Conservation (phyloP, 2,329 filamentous ascomycete genomes). For the Trichophyton equinum region DNA sequence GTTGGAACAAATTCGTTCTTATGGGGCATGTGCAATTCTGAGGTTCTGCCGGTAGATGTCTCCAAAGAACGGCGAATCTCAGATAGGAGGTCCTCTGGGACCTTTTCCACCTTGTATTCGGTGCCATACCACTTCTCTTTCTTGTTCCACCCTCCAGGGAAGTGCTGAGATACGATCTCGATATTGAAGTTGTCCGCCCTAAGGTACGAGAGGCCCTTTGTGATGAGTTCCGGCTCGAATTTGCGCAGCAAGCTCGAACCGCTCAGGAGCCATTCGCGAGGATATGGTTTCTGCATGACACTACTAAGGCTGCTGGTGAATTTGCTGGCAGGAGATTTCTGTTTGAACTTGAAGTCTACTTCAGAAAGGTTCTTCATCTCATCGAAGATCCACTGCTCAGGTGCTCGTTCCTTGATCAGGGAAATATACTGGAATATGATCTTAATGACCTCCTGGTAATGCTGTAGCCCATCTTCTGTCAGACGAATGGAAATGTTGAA, state of each 20-base stretch:
- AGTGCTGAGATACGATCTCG: constrained; percentile 68
- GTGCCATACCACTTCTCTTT: constrained; percentile 98
- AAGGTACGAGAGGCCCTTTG: constrained; percentile 58
- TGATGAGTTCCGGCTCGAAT: constrained; percentile 68
- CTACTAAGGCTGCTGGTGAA: constrained; percentile 78
- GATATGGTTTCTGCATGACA: constrained; percentile 82
- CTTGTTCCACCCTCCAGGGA: constrained; percentile 70
- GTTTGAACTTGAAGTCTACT: constrained; percentile 87
- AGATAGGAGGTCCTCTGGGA: constrained; percentile 61
- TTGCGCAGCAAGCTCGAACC: constrained; percentile 62
- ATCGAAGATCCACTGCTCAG: constrained; percentile 85
- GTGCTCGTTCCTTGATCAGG: constrained; percentile 64
- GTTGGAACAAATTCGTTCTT: constrained; percentile 94
- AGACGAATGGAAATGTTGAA: constrained; percentile 69
- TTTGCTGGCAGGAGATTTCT: constrained; percentile 78
- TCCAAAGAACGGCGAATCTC: constrained; percentile 55
- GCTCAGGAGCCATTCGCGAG: constrained; percentile 77
- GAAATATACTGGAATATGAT: constrained; percentile 84
- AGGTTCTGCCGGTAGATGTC: constrained; percentile 47
- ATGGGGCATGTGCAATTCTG: constrained; percentile 72
- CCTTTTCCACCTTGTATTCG: constrained; percentile 72
- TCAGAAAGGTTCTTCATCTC: constrained; percentile 85
- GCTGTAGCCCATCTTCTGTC: constrained; percentile 70
- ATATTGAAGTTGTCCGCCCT: constrained; percentile 83
- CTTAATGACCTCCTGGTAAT: constrained; percentile 72